Conservation (phyloP, 495 filamentous ascomycete genomes). For the Podospora comata region DNA sequence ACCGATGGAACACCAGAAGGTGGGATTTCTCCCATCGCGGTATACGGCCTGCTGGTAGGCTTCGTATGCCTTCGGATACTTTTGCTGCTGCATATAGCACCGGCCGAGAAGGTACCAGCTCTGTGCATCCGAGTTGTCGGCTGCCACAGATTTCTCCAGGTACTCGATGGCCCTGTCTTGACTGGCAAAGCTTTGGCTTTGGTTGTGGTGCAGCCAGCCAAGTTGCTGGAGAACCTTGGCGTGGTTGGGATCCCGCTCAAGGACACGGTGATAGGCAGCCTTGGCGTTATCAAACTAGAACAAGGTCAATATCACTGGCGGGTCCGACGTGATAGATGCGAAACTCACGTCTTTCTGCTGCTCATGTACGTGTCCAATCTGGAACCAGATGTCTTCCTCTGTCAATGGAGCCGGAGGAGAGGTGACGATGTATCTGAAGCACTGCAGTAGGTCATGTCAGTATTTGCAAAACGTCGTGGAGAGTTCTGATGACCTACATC, state of each 20-base stretch:
- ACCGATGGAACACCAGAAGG: conserved; percentile 99
- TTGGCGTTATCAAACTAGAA: conserved; percentile 87
- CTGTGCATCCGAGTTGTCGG: conserved; percentile 90
- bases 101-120: conserved; percentile 98
- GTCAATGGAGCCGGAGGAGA: conserved; percentile 91
- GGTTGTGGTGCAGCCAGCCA: conserved; percentile 96
- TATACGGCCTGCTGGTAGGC: conserved; percentile 99
- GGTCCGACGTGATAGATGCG: not conserved
- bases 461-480: not conserved
- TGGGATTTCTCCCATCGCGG: conserved; percentile 95
- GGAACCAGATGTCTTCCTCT: conserved; percentile 99
- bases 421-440: conserved; percentile 95
- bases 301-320: conserved; percentile 27
- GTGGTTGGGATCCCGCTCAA: conserved; percentile 93
- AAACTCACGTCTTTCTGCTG: conserved; percentile 94
- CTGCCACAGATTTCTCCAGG: conserved; percentile 91
- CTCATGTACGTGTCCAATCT: conserved; percentile 98
- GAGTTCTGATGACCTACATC: conserved; percentile 59
- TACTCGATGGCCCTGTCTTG: conserved; percentile 97
- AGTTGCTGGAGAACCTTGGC: conserved; percentile 98
- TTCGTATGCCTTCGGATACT: conserved; percentile 98
- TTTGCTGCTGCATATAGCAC: conserved; percentile 99
- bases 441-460: conserved; percentile 49
- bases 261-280: conserved; percentile 83
- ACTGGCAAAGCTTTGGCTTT: conserved; percentile 80